Percentiles rank a stretch among this genome's conserved stretches.
Evolutionary conservation across 139 green algal genomes (phyloP).

Genomic region (Dunaliella sp.): DNA sequence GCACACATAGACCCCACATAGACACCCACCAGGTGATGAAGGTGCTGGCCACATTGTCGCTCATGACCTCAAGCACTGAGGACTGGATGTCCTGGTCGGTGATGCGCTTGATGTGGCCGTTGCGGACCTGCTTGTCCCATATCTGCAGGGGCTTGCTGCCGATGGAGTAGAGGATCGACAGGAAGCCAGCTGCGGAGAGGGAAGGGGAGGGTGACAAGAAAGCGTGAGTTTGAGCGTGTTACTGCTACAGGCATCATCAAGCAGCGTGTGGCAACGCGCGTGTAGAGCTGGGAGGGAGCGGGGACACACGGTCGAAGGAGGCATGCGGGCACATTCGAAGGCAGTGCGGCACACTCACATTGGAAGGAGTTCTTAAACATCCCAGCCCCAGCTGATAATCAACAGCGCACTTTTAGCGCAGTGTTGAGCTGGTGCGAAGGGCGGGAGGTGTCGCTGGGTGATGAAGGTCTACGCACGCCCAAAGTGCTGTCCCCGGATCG

Average conservation of each 20-base stretch:
- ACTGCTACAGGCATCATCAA: neutral
- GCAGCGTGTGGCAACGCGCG: too few species aligned
- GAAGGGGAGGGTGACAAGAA: neutral
- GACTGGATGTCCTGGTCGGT: slow-evolving; percentile 96
- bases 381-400: too few species aligned
- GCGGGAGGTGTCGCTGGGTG: too few species aligned
- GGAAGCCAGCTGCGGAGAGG: slow-evolving; percentile 13
- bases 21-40: slow-evolving; percentile 80
- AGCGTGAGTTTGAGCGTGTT: neutral
- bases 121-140: slow-evolving; percentile 88
- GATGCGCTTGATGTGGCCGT: slow-evolving; percentile 96
- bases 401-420: too few species aligned
- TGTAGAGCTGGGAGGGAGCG: neutral
- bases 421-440: too few species aligned
- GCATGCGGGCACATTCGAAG: neutral
- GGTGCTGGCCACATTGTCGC: slow-evolving; percentile 86
- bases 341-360: neutral
- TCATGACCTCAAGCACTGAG: slow-evolving; percentile 89
- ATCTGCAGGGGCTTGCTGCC: slow-evolving; percentile 94
- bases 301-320: neutral
- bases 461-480: too few species aligned
- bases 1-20: neutral
- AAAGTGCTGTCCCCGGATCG: too few species aligned
- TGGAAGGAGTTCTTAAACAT: slow-evolving; percentile 47
- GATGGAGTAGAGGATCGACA: slow-evolving; percentile 88